Conservation (phyloP, 768 basidiomycete genomes). For the Hirschioporus abietinus region DNA sequence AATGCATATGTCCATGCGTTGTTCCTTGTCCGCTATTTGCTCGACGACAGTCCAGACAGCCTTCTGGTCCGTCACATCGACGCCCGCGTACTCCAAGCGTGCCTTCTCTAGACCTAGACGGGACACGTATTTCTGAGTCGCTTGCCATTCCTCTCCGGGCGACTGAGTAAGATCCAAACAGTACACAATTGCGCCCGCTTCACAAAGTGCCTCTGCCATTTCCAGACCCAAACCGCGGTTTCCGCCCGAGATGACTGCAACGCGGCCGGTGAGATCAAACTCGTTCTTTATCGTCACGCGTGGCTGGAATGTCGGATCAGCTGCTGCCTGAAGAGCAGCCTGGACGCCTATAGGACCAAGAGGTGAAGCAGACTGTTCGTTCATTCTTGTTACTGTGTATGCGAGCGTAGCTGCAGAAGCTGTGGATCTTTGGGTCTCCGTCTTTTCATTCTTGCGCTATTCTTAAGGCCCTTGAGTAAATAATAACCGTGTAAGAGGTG, state of each 20-base stretch:
- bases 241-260: constrained; percentile 34
- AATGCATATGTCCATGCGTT: constrained; percentile 68
- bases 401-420: background rate
- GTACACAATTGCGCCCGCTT: constrained; percentile 69
- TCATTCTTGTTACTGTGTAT: background rate
- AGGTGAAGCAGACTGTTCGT: constrained; percentile 40
- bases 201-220: constrained; percentile 69
- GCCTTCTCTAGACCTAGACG: constrained; percentile 31
- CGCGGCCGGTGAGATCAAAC: constrained; percentile 43
- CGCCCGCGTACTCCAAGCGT: constrained; percentile 56
- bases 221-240: constrained; percentile 70
- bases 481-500: background rate
- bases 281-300: constrained; percentile 54
- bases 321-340: constrained; percentile 45
- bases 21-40: constrained; percentile 60
- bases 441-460: no score
- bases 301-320: constrained; percentile 27
- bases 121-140: constrained; percentile 46
- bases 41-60: constrained; percentile 49
- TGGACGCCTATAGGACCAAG: constrained; percentile 59
- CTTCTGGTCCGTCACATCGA: constrained; percentile 62
- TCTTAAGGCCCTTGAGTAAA: background rate
- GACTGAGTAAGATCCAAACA: constrained; percentile 56
- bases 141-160: constrained; percentile 54
- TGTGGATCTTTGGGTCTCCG: background rate